Evolutionary conservation across 768 basidiomycete species (phyloP).

Genomic region (Kondoa malvinella): DNA sequence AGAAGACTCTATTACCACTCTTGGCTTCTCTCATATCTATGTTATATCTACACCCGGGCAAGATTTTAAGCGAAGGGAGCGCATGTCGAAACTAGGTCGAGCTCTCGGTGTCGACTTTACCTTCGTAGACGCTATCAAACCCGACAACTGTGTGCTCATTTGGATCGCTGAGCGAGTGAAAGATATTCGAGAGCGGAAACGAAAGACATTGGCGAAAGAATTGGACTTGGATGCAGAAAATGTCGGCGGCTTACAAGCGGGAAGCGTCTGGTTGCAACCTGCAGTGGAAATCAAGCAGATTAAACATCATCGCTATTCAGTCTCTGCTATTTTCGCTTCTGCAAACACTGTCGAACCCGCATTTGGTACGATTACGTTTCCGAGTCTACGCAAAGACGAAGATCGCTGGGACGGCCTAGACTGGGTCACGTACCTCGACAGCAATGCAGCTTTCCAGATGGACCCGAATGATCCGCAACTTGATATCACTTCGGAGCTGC

Average conservation of each 20-base stretch:
- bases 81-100: conserved; percentile 25
- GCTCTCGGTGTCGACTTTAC: conserved; percentile 26
- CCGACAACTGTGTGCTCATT: conserved; percentile 20
- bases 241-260: conserved; percentile 12
- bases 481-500: conserved; percentile 7
- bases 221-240: neutral
- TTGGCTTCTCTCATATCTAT: conserved; percentile 27
- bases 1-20: conserved; percentile 19
- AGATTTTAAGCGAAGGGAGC: conserved; percentile 19
- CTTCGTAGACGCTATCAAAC: conserved; percentile 26
- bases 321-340: neutral
- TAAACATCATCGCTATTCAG: neutral
- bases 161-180: conserved; percentile 28
- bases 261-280: conserved; percentile 15
- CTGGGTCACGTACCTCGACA: conserved; percentile 26
- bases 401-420: conserved; percentile 9
- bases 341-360: neutral
- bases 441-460: conserved; percentile 13
- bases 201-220: conserved; percentile 9
- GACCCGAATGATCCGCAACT: conserved; percentile 7
- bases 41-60: conserved; percentile 25
- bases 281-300: neutral
- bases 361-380: neutral
- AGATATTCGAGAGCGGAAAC: conserved; percentile 18
- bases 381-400: neutral